Evolutionary conservation across 331 rosid genomes (phyloP).

Genomic region (Spiraea crenata): DNA sequence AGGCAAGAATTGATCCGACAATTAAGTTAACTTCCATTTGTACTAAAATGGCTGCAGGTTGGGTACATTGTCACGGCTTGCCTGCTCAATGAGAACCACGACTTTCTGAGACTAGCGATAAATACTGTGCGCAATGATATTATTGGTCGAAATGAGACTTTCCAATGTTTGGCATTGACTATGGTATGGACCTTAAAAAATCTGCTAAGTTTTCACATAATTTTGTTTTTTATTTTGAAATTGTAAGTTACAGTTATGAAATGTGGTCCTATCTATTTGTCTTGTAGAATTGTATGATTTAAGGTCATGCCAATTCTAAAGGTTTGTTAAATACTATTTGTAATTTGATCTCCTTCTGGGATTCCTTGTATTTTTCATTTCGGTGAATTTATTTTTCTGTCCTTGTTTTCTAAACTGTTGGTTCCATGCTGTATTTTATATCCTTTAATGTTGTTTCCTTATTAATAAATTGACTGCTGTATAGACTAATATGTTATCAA

Average conservation of each 20-base stretch:
- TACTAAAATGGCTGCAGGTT: slow-evolving; percentile 66
- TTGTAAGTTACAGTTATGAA: neutral
- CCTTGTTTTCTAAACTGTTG: neutral
- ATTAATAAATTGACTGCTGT: slow-evolving; percentile 8
- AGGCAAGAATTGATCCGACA: neutral
- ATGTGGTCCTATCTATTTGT: neutral
- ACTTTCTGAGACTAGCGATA: slow-evolving; percentile 96
- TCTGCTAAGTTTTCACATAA: neutral
- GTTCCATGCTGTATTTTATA: slow-evolving; percentile 11
- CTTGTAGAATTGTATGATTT: neutral
- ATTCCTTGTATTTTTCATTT: neutral
- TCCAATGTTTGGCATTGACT: slow-evolving; percentile 94
- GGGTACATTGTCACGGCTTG: slow-evolving; percentile 96
- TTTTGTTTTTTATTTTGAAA: slow-evolving; percentile 2
- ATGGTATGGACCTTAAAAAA: slow-evolving; percentile 65
- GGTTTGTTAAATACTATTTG: neutral
- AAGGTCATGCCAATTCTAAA: neutral
- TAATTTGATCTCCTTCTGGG: neutral
- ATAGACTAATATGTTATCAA: slow-evolving; percentile 16
- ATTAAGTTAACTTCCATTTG: slow-evolving; percentile 22
- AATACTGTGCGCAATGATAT: slow-evolving; percentile 96
- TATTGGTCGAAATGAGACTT: slow-evolving; percentile 98
- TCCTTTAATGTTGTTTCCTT: slow-evolving; percentile 14
- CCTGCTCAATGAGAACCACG: slow-evolving; percentile 98
- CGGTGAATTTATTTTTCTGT: neutral